Percentiles rank a stretch among this genome's conserved stretches.
Evolutionary conservation across 2,329 filamentous ascomycete genomes (phyloP).

Genomic region (Colletotrichum caudatum): DNA sequence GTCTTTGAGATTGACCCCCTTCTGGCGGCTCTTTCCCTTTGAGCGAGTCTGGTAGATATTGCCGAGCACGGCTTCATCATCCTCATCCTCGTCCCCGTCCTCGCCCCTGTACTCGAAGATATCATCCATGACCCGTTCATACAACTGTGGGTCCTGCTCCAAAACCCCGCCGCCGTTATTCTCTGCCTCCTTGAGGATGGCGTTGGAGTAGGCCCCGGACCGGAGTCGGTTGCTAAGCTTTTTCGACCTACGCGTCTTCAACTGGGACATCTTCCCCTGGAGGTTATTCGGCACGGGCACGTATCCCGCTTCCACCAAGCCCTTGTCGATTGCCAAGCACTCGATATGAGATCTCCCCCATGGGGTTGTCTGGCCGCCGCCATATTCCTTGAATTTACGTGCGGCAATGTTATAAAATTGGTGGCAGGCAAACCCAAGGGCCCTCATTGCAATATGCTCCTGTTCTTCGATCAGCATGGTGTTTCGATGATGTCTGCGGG

Average conservation of each 20-base stretch:
- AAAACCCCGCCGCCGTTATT: constrained; percentile 30
- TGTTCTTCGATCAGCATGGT: background rate
- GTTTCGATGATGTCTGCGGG: background rate
- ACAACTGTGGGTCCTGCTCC: constrained; percentile 36
- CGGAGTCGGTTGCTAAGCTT: constrained; percentile 50
- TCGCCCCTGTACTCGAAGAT: constrained; percentile 39
- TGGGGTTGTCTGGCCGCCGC: constrained; percentile 61
- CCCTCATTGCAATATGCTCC: background rate
- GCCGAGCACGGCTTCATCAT: background rate
- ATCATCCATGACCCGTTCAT: constrained; percentile 42
- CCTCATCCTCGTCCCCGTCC: constrained; percentile 36
- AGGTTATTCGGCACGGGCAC: constrained; percentile 50
- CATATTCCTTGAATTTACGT: constrained; percentile 60
- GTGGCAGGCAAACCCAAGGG: constrained; percentile 12
- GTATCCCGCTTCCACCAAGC: constrained; percentile 57
- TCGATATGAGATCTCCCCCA: constrained; percentile 64
- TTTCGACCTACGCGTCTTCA: constrained; percentile 55
- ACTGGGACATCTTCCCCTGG: constrained; percentile 51
- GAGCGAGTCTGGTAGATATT: background rate
- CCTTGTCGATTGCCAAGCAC: constrained; percentile 61
- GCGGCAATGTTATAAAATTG: constrained; percentile 55
- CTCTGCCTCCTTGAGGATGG: constrained; percentile 34
- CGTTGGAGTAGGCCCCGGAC: constrained; percentile 28
- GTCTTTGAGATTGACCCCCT: background rate
- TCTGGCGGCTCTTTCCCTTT: background rate